Evolutionary conservation across 306 rosid genomes (phyloP).

Genomic region (Hippophae gyantsensis): DNA sequence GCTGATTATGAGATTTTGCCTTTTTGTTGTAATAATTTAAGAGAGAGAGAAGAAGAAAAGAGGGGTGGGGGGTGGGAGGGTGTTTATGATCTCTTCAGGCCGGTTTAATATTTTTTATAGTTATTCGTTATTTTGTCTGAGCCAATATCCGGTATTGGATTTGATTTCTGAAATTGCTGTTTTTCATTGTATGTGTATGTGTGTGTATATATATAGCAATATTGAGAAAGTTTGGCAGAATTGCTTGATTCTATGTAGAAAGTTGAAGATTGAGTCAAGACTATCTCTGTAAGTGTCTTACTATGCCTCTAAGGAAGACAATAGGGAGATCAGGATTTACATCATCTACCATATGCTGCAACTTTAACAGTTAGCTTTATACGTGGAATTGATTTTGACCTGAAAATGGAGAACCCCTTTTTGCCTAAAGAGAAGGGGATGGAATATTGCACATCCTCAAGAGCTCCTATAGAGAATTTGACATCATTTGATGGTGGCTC

Average conservation of each 20-base stretch:
- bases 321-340: conserved; percentile 8
- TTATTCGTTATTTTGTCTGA: not conserved
- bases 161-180: conserved; percentile 1
- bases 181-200: no score
- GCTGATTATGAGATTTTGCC: conserved; percentile 13
- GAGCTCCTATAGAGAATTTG: conserved; percentile 36
- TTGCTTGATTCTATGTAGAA: not conserved
- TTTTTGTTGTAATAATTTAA: conserved; percentile 1
- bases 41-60: not conserved
- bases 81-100: not conserved
- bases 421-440: conserved; percentile 28
- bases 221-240: conserved; percentile 1
- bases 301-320: conserved; percentile 2
- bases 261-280: not conserved
- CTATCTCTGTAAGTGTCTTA: conserved; percentile 3
- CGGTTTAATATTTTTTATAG: not conserved
- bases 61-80: not conserved
- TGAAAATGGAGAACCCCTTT: conserved; percentile 46
- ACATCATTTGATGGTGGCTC: conserved; percentile 30
- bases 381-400: conserved; percentile 13
- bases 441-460: conserved; percentile 37
- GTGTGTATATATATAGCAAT: not conserved
- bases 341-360: conserved; percentile 14
- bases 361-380: conserved; percentile 11
- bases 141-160: not conserved